Percentiles rank a stretch among this genome's conserved stretches.
These are phyloP conservation scores for Brassica rapa DNA, from an alignment of 345 rosid genomes.

Conservation along the genomic window DNA sequence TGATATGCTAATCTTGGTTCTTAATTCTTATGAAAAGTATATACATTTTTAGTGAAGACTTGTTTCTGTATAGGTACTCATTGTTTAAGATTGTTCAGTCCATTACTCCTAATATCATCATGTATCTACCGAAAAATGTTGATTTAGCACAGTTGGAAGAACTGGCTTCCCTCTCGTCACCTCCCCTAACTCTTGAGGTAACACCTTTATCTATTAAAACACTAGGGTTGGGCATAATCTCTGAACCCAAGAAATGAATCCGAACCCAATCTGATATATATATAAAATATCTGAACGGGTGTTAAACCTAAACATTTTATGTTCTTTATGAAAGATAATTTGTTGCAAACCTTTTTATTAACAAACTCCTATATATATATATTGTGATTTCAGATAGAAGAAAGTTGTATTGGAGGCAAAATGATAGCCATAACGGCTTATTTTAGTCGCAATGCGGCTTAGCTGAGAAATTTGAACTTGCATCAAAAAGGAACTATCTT, in stretches of 20 bases:
- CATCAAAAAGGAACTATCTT: background rate
- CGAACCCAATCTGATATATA: background rate
- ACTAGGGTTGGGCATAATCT: background rate
- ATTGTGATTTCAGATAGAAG: slow-evolving; percentile 33
- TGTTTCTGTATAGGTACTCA: slow-evolving; percentile 16
- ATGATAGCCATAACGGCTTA: slow-evolving; percentile 35
- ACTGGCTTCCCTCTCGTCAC: slow-evolving; percentile 35
- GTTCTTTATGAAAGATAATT: background rate
- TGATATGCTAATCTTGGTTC: background rate
- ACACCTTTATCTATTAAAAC: background rate
- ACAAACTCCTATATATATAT: background rate
- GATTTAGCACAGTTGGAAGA: slow-evolving; percentile 35
- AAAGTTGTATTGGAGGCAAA: slow-evolving; percentile 28
- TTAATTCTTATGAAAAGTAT: background rate
- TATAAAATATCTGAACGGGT: no score
- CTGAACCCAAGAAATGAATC: background rate
- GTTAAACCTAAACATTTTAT: background rate
- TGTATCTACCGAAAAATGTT: slow-evolving; percentile 37
- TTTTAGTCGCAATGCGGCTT: slow-evolving; percentile 15
- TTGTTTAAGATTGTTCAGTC: slow-evolving; percentile 34
- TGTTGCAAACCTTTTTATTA: background rate
- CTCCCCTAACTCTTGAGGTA: slow-evolving; percentile 39
- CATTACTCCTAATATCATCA: slow-evolving; percentile 27
- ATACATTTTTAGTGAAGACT: background rate
- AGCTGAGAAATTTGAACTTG: slow-evolving; percentile 7